These are phyloP conservation scores for Fusarium liriodendri DNA, from an alignment of 2,329 filamentous ascomycete species.

Conservation along the genomic window DNA sequence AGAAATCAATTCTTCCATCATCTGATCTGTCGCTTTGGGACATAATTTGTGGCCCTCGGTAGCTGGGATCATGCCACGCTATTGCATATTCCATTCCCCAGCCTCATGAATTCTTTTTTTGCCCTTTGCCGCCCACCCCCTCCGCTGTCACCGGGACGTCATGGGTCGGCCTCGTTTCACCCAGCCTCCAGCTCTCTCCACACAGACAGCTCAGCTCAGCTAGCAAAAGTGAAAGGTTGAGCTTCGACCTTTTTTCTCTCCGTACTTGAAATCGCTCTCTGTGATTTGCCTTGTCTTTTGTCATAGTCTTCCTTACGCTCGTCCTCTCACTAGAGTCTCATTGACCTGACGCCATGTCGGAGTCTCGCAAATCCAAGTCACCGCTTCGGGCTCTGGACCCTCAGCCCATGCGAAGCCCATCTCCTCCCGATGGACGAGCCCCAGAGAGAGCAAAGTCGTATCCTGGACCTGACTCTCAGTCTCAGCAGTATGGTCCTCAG, in stretches of 20 bases:
- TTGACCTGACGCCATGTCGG: slow-evolving; percentile 23
- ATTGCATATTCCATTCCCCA: slow-evolving; percentile 39
- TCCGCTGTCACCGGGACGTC: slow-evolving; percentile 38
- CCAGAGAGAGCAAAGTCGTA: slow-evolving; percentile 37
- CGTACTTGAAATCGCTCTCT: neutral
- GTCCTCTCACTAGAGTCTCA: neutral
- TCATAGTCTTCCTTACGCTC: neutral
- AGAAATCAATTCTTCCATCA: neutral
- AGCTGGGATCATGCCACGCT: slow-evolving; percentile 14
- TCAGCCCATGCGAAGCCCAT: slow-evolving; percentile 42
- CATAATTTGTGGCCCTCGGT: slow-evolving; percentile 16
- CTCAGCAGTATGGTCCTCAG: slow-evolving; percentile 32
- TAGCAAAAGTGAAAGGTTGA: slow-evolving; percentile 13
- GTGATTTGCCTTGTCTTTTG: neutral
- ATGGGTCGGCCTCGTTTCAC: slow-evolving; percentile 37
- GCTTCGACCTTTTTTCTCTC: slow-evolving; percentile 11
- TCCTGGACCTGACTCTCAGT: slow-evolving; percentile 32
- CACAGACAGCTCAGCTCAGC: slow-evolving; percentile 25
- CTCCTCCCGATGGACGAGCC: slow-evolving; percentile 34
- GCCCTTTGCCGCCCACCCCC: slow-evolving; percentile 11
- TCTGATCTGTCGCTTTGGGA: slow-evolving; percentile 20
- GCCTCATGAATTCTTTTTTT: slow-evolving; percentile 33
- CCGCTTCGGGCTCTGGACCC: slow-evolving; percentile 44
- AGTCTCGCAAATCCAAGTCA: slow-evolving; percentile 37
- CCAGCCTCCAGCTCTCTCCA: slow-evolving; percentile 38